Base-by-base conservation (phyloP, 2,329 filamentous ascomycete species). In the Cadophora sp. region DNA sequence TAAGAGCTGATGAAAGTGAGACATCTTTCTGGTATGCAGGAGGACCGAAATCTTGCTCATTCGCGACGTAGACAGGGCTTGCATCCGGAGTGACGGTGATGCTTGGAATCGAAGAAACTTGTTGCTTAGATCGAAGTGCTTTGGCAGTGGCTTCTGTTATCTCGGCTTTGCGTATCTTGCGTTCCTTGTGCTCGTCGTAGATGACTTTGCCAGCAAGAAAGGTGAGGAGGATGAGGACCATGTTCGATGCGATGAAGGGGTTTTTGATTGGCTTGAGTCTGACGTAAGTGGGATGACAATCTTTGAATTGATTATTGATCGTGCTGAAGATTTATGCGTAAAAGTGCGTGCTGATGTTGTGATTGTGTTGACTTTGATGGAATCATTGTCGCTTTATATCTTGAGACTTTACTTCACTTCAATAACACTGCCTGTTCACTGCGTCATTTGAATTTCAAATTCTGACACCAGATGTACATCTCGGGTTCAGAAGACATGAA, bases 201-300 rank as follows among this genome's bases (percentile, higher is more conserved):
- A 55, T 40, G 29, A 55, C 11, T 43, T 64, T 64, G 4, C 61
- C 48, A 9, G 61, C 48, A n/a, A 64, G 37, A 11, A 64, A 43
- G 1, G 37, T 55, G 37, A 64, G 26, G 31, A 64, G 3, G 11
- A 58, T 16, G 31, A 55, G 19, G n/a, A 26, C 22, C 61, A 64
- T 64, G 31, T 9, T 64, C 29, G 14, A 55, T 22, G 58, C 8
- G 12, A 19, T 1, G 9, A 9, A 26, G 4, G 7, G 6, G 5
- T 27, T 11, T 11, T 48, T 46, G 16, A 22, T 43, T 19, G 60
- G n/a, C n/a, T 14, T 50, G 60, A 16, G 24, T 8, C 8, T 34
- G 22, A 29, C 29, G 11, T 19, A 24, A 48, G 19, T 37, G 31
- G 24, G 14, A 24, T 16, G 19, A 24, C 14, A 24, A 16, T 22